Evolutionary conservation across 192 early-diverging fungal genomes (phyloP), one percentile per base, ranked within the genome.

Genomic region (Podila clonocystis): DNA sequence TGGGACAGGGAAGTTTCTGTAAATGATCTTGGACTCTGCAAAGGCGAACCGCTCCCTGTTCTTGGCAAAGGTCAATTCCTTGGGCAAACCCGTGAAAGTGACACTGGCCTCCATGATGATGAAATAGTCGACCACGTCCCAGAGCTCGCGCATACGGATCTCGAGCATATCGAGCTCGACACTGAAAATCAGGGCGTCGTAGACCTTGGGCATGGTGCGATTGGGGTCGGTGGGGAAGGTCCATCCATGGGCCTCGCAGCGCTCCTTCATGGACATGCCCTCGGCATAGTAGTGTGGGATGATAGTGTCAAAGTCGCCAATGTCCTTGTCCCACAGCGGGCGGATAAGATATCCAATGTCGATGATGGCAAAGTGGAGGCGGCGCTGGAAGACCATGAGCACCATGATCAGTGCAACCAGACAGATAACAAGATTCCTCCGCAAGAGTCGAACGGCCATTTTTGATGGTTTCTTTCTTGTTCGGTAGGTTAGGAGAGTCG

Each of bases 101-200:
- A 72, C 65, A 50, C 82, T 84, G 28, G 84, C 82, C 68, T 92
- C 91, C 19, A 89, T 61, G 31, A 92, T 84, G 12, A 92, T 66
- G 59, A 92, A 92, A 28, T 50, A 71, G 77, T 92, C 91, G 9
- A 90, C 89, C 4, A 88, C 84, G 57, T 84, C 79, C 72, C 80
- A 82, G 15, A 91, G 78, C 73, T 92, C 91, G 12, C 71, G 65
- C 11, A 74, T 62, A 2, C 72, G 57, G 60, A 74, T 74, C 52
- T 92, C 89, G 26, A 91, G 83, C 59, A 92, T 70, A 29, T 92
- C 91, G 30, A 92, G 74, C 68, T 92, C 90, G 1, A 89, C 83
- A 67, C 87, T 89, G 65, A 92, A 91, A 22, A 91, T 74, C 15
- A 89, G 79, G 19, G 90, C 90, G 61, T 91, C 91, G n/a, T 78